These are phyloP conservation scores for Aphanomyces cochlioides DNA, from an alignment of 352 stramenopile species.

Conservation along the genomic window DNA sequence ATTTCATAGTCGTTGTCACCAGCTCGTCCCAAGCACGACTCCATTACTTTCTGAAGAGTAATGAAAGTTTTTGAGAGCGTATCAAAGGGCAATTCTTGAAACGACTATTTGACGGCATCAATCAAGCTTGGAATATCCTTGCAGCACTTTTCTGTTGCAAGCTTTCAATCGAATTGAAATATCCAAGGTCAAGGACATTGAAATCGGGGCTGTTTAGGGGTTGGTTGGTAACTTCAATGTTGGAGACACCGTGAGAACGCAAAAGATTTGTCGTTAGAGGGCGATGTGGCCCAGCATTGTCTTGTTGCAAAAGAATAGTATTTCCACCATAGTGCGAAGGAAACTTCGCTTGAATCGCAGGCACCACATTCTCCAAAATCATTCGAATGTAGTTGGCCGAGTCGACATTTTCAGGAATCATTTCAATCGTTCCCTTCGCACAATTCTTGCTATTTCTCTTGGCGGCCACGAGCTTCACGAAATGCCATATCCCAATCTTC, in stretches of 20 bases:
- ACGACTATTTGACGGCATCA: too few relatives aligned
- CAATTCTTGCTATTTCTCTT: constrained; percentile 15
- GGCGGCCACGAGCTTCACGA: constrained; percentile 9
- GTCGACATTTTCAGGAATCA: constrained; percentile 9
- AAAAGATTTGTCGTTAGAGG: background rate
- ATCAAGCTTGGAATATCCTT: too few relatives aligned
- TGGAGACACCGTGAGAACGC: constrained; percentile 25
- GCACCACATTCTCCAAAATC: background rate
- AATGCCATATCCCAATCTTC: constrained; percentile 19
- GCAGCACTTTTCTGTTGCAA: too few relatives aligned
- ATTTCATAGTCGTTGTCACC: too few relatives aligned
- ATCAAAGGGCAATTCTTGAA: too few relatives aligned
- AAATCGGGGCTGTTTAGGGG: constrained; percentile 35
- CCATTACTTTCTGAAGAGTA: too few relatives aligned
- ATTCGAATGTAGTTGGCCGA: background rate
- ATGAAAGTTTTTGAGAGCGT: too few relatives aligned
- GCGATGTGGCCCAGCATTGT: constrained; percentile 22
- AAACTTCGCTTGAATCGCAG: background rate
- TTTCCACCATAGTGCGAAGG: background rate
- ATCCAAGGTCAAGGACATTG: constrained; percentile 36
- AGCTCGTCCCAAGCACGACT: too few relatives aligned
- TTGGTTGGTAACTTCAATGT: constrained; percentile 34
- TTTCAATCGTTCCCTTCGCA: background rate
- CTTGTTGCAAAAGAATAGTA: constrained; percentile 10
- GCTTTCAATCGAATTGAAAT: constrained; percentile 34